Base-by-base conservation (phyloP, 257 asterid species). In the Orobanche coerulescens region DNA sequence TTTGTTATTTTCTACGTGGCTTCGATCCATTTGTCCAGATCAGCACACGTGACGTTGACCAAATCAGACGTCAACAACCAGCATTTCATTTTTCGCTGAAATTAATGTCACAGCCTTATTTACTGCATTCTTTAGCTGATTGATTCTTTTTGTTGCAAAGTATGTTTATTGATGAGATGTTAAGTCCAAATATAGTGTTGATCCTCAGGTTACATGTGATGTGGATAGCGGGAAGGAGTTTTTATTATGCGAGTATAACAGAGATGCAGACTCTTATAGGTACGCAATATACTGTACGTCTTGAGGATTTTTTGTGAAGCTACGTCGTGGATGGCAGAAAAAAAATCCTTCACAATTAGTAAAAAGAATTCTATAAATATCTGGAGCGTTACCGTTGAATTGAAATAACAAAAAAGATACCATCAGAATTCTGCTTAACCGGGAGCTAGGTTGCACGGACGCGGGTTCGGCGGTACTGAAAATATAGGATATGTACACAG, bases 231-330 rank as follows among this genome's bases (percentile, higher is more conserved):
- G 95, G 62, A 86, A 81, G 80, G 97, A 93, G 76, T 93, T 93
- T 81, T 74, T 93, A 59, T 71, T 88, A 62, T 88, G 98, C 14
- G 98, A 88, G 68, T 92, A 93, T 74, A 93, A 93, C 82, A 81
- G 99, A 79, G 99, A 93, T 83, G 97, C 96, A 1, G 99, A 93
- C 80, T 93, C 97, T 30, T 89, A 93, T 53, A 84, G 99, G 98
- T 93, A 81, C 57, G 5, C 12, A 14, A 7, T 62, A 6, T 58
- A 24, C 22, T n/a, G 36, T 23, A 5, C n/a, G 33, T 28, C 36
- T 48, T 74, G 28, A 48, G n/a, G n/a, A 26, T 55, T 50, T 60
- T 51, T 48, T 6, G 14, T 14, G 46, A 12, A 39, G 46, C 15
- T 9, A 39, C 10, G 46, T 3, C 46, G 12, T 39, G 49, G 14